Conservation (phyloP, 306 rosid species). For the Calophaca sinica region DNA sequence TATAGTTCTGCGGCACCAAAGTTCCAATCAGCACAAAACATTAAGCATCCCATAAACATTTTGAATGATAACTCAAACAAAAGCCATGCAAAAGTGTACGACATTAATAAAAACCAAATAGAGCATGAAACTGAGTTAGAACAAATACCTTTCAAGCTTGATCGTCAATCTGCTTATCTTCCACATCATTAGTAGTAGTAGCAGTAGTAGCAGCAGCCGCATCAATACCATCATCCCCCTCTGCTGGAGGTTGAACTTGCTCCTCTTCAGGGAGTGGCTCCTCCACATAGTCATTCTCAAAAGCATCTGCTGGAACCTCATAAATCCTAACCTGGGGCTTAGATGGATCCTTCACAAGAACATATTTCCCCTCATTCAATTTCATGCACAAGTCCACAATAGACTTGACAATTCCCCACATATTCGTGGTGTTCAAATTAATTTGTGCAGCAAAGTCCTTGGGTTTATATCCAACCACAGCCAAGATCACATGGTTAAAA, state of each 20-base stretch:
- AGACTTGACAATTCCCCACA: conserved; percentile 98
- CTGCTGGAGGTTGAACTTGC: conserved; percentile 86
- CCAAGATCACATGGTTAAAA: conserved; percentile 86
- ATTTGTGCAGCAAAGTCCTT: conserved; percentile 85
- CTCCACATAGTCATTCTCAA: conserved; percentile 95
- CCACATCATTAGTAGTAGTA: conserved; percentile 58
- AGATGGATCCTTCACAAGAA: conserved; percentile 88
- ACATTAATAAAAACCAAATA: conserved; percentile 5
- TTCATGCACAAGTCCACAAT: conserved; percentile 97
- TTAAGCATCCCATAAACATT: not conserved
- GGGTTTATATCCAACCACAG: conserved; percentile 90
- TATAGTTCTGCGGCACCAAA: conserved; percentile 2
- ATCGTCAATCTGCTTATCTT: conserved; percentile 54
- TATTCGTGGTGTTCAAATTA: conserved; percentile 73
- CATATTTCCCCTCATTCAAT: conserved; percentile 88
- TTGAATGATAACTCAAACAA: conserved; percentile 1
- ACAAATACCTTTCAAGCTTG: conserved; percentile 56
- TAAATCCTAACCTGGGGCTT: conserved; percentile 97
- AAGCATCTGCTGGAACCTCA: conserved; percentile 88
- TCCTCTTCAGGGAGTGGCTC: conserved; percentile 95
- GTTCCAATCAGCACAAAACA: not conserved
- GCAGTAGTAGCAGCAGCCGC: not conserved
- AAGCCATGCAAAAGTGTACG: not conserved
- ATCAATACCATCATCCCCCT: conserved; percentile 65
- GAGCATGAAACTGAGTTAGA: not conserved